Conservation (phyloP, 2,329 filamentous ascomycete genomes). For the Fusarium siculi region DNA sequence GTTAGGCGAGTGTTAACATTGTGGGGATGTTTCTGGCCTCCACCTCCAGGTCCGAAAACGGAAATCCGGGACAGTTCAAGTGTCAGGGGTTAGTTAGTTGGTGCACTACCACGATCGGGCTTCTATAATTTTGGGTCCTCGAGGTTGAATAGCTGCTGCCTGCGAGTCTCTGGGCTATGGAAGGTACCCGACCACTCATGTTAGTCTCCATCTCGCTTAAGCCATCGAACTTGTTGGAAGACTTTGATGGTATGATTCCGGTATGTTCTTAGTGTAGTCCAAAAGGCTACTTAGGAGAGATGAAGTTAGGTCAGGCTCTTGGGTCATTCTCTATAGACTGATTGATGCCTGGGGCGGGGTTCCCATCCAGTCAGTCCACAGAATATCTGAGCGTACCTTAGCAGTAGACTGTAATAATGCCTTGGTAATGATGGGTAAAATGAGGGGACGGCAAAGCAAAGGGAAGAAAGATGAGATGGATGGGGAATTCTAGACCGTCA, state of each 20-base stretch:
- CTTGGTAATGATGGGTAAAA: constrained; percentile 1
- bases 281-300: background rate
- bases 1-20: constrained; percentile 4
- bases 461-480: background rate
- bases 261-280: constrained; percentile 1
- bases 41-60: constrained; percentile 20
- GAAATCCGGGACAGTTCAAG: constrained; percentile 25
- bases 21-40: constrained; percentile 28
- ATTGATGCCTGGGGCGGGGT: constrained; percentile 35
- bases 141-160: constrained; percentile 16
- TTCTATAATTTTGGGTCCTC: background rate
- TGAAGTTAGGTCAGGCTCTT: background rate
- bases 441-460: background rate
- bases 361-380: constrained; percentile 1
- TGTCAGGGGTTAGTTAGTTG: constrained; percentile 1
- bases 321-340: constrained; percentile 18
- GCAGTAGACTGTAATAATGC: background rate
- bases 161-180: background rate
- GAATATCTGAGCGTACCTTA: background rate
- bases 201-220: background rate
- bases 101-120: constrained; percentile 9
- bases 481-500: constrained; percentile 10
- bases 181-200: background rate
- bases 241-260: background rate
- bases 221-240: background rate